Conservation (phyloP, 768 basidiomycete genomes). For the Kwoniella sp. region DNA sequence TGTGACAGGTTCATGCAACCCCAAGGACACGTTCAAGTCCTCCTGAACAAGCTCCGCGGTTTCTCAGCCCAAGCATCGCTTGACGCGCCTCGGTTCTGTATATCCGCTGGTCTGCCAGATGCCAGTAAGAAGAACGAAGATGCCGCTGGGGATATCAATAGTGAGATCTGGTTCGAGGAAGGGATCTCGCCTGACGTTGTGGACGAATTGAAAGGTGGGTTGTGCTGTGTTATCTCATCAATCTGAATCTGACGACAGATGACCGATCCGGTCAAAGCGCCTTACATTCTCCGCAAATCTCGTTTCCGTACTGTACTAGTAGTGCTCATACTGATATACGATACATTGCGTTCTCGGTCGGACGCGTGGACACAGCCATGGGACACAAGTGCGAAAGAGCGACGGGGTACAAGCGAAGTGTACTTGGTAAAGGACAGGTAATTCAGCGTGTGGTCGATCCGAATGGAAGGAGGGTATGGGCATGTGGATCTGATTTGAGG, state of each 20-base stretch:
- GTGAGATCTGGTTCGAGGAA: constrained; percentile 87
- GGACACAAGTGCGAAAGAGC: constrained; percentile 78
- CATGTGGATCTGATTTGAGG: constrained; percentile 85
- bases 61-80: constrained; percentile 85
- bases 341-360: no score
- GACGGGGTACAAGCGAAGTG: constrained; percentile 63
- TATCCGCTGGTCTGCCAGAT: constrained; percentile 78
- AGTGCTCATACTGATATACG: no score
- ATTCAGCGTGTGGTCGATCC: constrained; percentile 75
- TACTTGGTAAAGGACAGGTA: constrained; percentile 61
- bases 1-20: constrained; percentile 67
- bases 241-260: neutral
- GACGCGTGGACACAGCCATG: no score
- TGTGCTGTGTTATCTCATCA: neutral
- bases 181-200: constrained; percentile 69
- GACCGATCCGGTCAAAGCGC: no score
- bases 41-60: constrained; percentile 85
- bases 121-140: constrained; percentile 59
- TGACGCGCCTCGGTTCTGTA: constrained; percentile 94
- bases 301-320: no score
- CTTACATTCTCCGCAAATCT: no score
- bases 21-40: constrained; percentile 93
- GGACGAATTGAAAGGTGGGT: constrained; percentile 66
- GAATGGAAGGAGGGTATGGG: constrained; percentile 79
- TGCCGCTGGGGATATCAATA: constrained; percentile 69